Base-by-base conservation (phyloP, 1,284 basidiomycete genomes). In the Laetiporus sulphureus region DNA sequence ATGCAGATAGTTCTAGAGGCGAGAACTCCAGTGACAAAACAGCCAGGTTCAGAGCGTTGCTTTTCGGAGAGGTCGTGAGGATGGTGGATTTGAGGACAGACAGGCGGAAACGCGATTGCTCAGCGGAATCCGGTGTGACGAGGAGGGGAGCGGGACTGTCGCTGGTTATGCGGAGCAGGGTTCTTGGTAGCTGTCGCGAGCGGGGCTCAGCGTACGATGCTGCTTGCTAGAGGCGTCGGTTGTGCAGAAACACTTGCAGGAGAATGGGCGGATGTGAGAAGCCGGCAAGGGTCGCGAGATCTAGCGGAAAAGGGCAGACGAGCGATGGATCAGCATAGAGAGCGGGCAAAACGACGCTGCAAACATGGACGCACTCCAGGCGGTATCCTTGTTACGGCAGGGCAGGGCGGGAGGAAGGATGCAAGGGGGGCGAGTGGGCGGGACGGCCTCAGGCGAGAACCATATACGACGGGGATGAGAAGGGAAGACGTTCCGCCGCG, bases 251-350 rank as follows among this genome's bases (percentile, higher is more conserved):
- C n/a, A 56, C 25, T 3, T 4, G 38, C 38, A 53, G 54, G 48
- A 51, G 52, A 44, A 41, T 22, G 42, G 42, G 35, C 18, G 36
- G 61, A 55, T 57, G 64, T 64, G 63, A 74, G 83, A 75, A 72
- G 82, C 84, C 83, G 84, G 75, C 80, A 84, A 90, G 90, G 89
- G 90, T 91, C 90, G 89, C 89, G 90, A 92, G 87, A 79, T 75
- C 84, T 90, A 63, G 30, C 36, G 38, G 38, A 35, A 36, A 34
- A 42, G 39, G 19, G 11, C 38, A 36, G 30, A 51, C 40, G 44
- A 27, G 38, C 23, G 34, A 11, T 25, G 42, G 29, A 32, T 41
- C 52, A 27, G 42, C 40, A 45, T 34, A 37, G 44, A 30, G 22
- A 42, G 36, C 24, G n/a, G 18, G n/a, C 19, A 15, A 20, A 31